phyloP scores from a whole-genome alignment of 1,284 basidiomycete genomes.

The Ustilago bromivora region DNA sequence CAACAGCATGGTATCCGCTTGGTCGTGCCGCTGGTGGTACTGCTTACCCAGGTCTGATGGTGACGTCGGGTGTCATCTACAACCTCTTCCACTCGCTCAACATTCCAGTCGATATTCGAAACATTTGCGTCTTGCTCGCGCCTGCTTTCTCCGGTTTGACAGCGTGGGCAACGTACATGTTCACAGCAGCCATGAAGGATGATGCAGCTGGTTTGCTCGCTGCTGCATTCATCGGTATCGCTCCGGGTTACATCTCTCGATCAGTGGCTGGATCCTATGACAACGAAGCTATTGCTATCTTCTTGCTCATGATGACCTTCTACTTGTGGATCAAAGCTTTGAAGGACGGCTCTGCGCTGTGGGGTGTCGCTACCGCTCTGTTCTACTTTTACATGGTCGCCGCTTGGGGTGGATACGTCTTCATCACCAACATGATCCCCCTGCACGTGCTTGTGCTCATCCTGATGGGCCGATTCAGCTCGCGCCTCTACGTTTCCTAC shows the following conservation, averaged over 20 bases:
- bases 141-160: constrained; percentile 97
- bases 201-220: constrained; percentile 85
- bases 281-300: constrained; percentile 99
- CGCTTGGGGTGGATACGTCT: constrained; percentile 99
- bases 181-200: constrained; percentile 73
- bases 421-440: constrained; percentile 99
- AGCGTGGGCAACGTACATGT: constrained; percentile 89
- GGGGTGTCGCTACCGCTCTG: constrained; percentile 87
- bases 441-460: constrained; percentile 92
- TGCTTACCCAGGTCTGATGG: constrained; percentile 96
- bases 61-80: constrained; percentile 96
- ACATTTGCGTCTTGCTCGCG: constrained; percentile 95
- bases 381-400: constrained; percentile 99
- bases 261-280: constrained; percentile 99
- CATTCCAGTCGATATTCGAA: constrained; percentile 96
- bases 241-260: constrained; percentile 94
- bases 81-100: constrained; percentile 87
- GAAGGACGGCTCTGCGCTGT: constrained; percentile 92
- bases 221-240: constrained; percentile 98
- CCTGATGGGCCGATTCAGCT: constrained; percentile 96
- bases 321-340: constrained; percentile 97
- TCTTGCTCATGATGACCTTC: constrained; percentile 99
- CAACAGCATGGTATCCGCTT: constrained; percentile 94
- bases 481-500: constrained; percentile 92
- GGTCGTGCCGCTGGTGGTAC: constrained; percentile 98